phyloP scores from a whole-genome alignment of 2,329 filamentous ascomycete genomes.

The Stachybotrys chartarum region DNA sequence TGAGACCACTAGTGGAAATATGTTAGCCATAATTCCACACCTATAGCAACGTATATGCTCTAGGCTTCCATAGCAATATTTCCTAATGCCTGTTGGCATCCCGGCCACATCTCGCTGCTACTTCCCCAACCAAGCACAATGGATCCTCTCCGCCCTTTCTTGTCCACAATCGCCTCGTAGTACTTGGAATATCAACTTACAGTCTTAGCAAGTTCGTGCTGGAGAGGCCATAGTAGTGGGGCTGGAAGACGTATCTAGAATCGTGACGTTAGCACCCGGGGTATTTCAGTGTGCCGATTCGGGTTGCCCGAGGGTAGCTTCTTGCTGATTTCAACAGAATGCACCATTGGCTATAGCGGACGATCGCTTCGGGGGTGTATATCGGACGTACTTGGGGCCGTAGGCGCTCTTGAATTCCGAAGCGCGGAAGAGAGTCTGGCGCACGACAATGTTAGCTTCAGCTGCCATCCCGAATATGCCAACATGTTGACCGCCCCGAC shows the following conservation, averaged over 20 bases:
- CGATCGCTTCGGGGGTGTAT: neutral
- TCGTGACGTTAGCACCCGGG: conserved; percentile 17
- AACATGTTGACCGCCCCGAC: neutral
- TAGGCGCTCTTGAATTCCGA: conserved; percentile 53
- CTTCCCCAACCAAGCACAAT: too few species aligned
- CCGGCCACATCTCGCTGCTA: too few species aligned
- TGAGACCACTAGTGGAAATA: conserved; percentile 35
- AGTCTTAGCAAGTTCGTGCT: conserved; percentile 36
- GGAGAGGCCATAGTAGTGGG: conserved; percentile 47
- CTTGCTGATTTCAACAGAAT: neutral
- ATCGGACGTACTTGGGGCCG: conserved; percentile 53
- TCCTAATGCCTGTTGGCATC: neutral
- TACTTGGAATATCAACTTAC: conserved; percentile 34
- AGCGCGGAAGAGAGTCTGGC: conserved; percentile 39
- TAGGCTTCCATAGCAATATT: neutral
- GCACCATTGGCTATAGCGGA: neutral
- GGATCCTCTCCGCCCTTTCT: neutral
- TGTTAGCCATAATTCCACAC: conserved; percentile 6
- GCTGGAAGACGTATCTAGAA: conserved; percentile 51
- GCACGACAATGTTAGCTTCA: conserved; percentile 20
- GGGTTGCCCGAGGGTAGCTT: neutral
- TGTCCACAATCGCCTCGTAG: neutral
- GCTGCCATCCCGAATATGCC: neutral
- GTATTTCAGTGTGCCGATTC: neutral
- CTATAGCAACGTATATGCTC: too few species aligned